phyloP scores from a whole-genome alignment of 345 rosid genomes.

The Boechera divaricarpa region DNA sequence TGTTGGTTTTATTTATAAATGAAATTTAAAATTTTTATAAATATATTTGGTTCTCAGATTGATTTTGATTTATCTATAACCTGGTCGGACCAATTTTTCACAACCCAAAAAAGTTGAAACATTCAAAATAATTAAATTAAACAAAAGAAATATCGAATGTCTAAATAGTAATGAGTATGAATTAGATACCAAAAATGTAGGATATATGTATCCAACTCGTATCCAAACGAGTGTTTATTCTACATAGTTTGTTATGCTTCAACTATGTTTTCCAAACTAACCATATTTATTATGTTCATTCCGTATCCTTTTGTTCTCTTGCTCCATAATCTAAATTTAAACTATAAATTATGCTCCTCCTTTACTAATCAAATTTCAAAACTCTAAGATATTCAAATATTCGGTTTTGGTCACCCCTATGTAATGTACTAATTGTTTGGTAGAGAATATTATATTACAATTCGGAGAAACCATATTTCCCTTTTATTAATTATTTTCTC shows the following conservation, averaged over 20 bases:
- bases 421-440: neutral
- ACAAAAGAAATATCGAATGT: too few species aligned
- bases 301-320: neutral
- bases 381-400: neutral
- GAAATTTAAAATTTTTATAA: neutral
- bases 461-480: constrained; percentile 2
- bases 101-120: neutral
- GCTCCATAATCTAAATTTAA: neutral
- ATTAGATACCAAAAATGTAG: too few species aligned
- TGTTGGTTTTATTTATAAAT: neutral
- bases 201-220: too few species aligned
- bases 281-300: neutral
- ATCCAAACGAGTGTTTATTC: too few species aligned
- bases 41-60: neutral
- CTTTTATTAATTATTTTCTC: neutral
- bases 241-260: too few species aligned
- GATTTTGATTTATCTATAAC: neutral
- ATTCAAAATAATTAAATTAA: too few species aligned
- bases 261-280: neutral
- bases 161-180: too few species aligned
- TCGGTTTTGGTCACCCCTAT: neutral
- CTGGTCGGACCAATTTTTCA: neutral
- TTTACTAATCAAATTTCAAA: constrained; percentile 7
- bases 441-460: constrained; percentile 1
- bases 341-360: neutral